Evolutionary conservation across 768 basidiomycete species (phyloP).

Genomic region (Amanita subjunquillea): DNA sequence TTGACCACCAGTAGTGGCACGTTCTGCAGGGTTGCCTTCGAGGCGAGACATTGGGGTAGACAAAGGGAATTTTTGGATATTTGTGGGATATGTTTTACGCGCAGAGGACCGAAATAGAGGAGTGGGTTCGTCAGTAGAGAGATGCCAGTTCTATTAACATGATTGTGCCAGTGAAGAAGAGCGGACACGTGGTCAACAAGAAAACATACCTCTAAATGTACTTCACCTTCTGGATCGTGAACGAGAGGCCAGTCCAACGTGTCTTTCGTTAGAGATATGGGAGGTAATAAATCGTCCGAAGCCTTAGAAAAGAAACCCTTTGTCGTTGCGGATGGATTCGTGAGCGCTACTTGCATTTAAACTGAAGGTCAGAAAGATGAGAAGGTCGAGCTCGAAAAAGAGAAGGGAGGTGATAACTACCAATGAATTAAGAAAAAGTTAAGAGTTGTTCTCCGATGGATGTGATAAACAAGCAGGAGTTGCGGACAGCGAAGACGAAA

Average conservation of each 20-base stretch:
- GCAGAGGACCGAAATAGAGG: constrained; percentile 18
- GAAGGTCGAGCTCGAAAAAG: constrained; percentile 11
- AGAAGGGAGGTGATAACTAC: constrained; percentile 18
- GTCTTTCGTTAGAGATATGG: constrained; percentile 26
- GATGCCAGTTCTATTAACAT: constrained; percentile 33
- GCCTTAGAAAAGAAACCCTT: constrained; percentile 24
- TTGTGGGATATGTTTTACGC: constrained; percentile 20
- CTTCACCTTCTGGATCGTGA: constrained; percentile 32
- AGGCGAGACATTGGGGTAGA: constrained; percentile 29
- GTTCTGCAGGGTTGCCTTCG: constrained; percentile 28
- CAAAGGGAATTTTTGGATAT: constrained; percentile 26
- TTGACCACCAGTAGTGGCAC: constrained; percentile 27
- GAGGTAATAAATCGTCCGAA: constrained; percentile 23
- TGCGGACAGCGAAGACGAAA: constrained; percentile 11
- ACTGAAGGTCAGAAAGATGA: constrained; percentile 24
- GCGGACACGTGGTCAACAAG: constrained; percentile 22
- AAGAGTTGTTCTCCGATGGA: constrained; percentile 15
- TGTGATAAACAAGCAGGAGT: constrained; percentile 11
- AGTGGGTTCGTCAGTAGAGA: constrained; percentile 27
- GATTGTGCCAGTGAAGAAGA: constrained; percentile 14
- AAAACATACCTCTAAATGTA: constrained; percentile 33
- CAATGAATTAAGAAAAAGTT: constrained; percentile 32
- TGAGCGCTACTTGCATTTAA: constrained; percentile 68
- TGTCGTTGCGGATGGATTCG: constrained; percentile 36
- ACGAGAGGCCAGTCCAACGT: constrained; percentile 39